A percentile compares a stretch with the other conserved stretches of the same genome.
Evolutionary conservation across 306 rosid species (phyloP).

Genomic region (Medicago ruthenica): DNA sequence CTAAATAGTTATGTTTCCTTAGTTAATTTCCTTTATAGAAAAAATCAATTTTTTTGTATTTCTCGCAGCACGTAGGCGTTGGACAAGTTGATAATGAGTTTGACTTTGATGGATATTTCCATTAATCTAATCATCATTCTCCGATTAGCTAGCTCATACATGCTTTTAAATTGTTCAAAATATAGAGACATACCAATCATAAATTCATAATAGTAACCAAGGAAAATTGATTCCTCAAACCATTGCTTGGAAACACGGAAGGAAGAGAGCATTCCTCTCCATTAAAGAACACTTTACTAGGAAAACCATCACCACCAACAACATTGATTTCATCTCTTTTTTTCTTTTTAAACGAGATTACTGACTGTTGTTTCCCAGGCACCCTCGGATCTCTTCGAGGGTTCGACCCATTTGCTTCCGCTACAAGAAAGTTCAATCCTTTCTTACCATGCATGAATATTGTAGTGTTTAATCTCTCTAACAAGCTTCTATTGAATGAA

Average conservation of each 20-base stretch:
- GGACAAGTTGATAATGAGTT: constrained; percentile 67
- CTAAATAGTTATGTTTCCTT: constrained; percentile 2
- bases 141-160: constrained; percentile 50
- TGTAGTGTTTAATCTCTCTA: constrained; percentile 55
- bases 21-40: neutral
- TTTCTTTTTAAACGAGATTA: constrained; percentile 79
- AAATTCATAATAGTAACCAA: constrained; percentile 33
- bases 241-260: constrained; percentile 57
- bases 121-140: constrained; percentile 48
- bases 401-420: constrained; percentile 68
- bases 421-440: constrained; percentile 83
- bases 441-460: constrained; percentile 81
- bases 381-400: constrained; percentile 75
- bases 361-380: constrained; percentile 93
- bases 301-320: constrained; percentile 80
- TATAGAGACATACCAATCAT: no score
- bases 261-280: constrained; percentile 96
- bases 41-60: constrained; percentile 3
- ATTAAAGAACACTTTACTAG: constrained; percentile 82
- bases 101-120: constrained; percentile 84
- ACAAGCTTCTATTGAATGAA: constrained; percentile 76
- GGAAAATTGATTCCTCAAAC: constrained; percentile 47
- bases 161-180: constrained; percentile 45
- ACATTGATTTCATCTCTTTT: constrained; percentile 63
- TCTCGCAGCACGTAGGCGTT: constrained; percentile 74